Evolutionary conservation across 1,139 yeast species (phyloP).

Genomic region (Pichia sp.): DNA sequence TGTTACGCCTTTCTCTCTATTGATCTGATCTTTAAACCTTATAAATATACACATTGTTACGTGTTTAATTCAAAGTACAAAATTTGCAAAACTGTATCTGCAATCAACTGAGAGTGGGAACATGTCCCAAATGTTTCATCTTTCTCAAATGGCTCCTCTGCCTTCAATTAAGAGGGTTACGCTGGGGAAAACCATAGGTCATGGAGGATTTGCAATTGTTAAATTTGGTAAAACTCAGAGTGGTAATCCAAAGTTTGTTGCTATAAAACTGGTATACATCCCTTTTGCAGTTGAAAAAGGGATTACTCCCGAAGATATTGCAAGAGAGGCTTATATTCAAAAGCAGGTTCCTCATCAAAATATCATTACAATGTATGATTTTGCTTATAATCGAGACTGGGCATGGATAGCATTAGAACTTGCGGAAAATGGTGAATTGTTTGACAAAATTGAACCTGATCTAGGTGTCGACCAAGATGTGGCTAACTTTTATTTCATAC

Average conservation of each 20-base stretch:
- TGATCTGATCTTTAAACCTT: too few relatives aligned
- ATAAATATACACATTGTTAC: too few relatives aligned
- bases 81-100: too few relatives aligned
- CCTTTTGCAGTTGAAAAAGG: conserved; percentile 40
- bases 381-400: conserved; percentile 47
- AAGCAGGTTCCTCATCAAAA: conserved; percentile 51
- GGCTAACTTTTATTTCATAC: conserved; percentile 63
- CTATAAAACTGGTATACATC: conserved; percentile 52
- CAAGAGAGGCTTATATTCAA: conserved; percentile 49
- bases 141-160: conserved; percentile 30
- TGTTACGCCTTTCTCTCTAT: too few relatives aligned
- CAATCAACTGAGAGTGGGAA: too few relatives aligned
- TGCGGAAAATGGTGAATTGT: conserved; percentile 65
- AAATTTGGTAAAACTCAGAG: conserved; percentile 24
- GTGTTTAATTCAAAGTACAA: too few relatives aligned
- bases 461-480: conserved; percentile 59
- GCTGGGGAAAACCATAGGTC: conserved; percentile 31
- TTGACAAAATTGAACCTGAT: conserved; percentile 71
- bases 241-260: conserved; percentile 32
- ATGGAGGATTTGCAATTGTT: conserved; percentile 32
- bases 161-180: conserved; percentile 18
- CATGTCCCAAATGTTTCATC: conserved; percentile 22
- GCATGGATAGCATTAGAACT: conserved; percentile 60
- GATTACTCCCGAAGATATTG: conserved; percentile 40
- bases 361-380: conserved; percentile 45